Evolutionary conservation across 2,329 filamentous ascomycete species (phyloP), one percentile per base, ranked within the genome.

Genomic region (Aspergillus carbonarius): DNA sequence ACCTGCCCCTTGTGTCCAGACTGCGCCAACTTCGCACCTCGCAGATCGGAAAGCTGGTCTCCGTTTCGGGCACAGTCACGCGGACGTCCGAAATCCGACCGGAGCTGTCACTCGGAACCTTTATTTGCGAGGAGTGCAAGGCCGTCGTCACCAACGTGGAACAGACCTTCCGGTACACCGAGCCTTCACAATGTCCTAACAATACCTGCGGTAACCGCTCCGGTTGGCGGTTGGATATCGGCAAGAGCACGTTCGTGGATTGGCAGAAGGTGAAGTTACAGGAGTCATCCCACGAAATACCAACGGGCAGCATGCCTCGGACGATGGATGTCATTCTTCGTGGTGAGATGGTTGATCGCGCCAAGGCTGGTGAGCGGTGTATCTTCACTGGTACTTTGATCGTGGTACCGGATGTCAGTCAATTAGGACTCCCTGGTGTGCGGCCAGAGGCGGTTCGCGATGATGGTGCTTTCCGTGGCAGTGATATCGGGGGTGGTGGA

Each of bases 221-320:
- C 59, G 92, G 90, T n/a, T 99, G 95, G 95, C 88, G 92, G 65
- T 79, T 99, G n/a, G 93, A 99, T 68, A 97, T 99, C 70, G 85
- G 92, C 44, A 93, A 96, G 75, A 97, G 93, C 75, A 98, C 93
- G 0, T 99, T 99, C 73, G 90, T 99, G 61, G 95, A 99, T 78
- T 99, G 95, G 95, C 95, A 99, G 74, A 98, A 98, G 75, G 92
- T 98, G 23, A 90, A 96, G 63, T 92, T 98, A 61, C 95, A 99
- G 77, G 95, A 99, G 76, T 99, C 98, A 79, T 96, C 92, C 66
- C 93, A 93, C 4, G 95, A 99, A 74, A 99, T 99, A 37, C 95
- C 95, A 0, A 99, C 95, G 0, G 95, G 95, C 55, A 97, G 93
- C 78, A 99, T 99, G 95, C 95, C 95, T 23, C 86, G 95, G 60